Base-by-base conservation (phyloP, 257 asterid genomes). In the Gentiana macrophylla region DNA sequence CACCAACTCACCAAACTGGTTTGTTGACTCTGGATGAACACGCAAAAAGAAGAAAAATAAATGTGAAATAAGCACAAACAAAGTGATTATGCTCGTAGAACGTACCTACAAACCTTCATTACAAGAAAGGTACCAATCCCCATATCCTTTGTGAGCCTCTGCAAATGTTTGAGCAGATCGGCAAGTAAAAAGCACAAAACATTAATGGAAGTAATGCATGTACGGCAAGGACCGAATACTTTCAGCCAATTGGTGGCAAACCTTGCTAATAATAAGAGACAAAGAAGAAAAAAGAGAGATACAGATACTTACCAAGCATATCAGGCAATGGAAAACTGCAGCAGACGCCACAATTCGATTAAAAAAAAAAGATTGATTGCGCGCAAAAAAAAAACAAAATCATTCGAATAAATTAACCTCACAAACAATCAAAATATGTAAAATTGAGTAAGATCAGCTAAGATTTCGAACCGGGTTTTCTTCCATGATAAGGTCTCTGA, bases 11-110 rank as follows among this genome's bases (percentile, higher is more conserved):
- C 95, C 94, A 50, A 83, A 86, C 85, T 83, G 86, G 80, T 72
- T 77, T 72, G 95, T 94, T 46, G 90, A 79, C 69, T 86, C 95
- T 49, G 95, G 82, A 8, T 94, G 84, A 61, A 86, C 95, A 94
- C 83, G 67, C 62, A 62, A 34, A 56, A 32, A 37, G 38, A 64
- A 12, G 67, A 12, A 36, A 65, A 66, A 56, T 32, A 8, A 32
- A 1, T 37, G 52, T 24, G 15, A 64, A 52, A 35, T 24, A 34
- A 37, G n/a, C n/a, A 37, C 10, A 35, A 62, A 35, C 1, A 1
- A 55, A 35, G 32, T 12, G 44, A 62, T 49, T 43, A 37, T 62
- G 35, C 41, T 32, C 10, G n/a, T n/a, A n/a, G n/a, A n/a, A n/a
- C n/a, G 37, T 38, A 53, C 8, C 8, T 3, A 34, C 43, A 33